These are phyloP conservation scores for Pyrenopolyporus hunteri DNA, from an alignment of 495 filamentous ascomycete genomes.

Conservation along the genomic window DNA sequence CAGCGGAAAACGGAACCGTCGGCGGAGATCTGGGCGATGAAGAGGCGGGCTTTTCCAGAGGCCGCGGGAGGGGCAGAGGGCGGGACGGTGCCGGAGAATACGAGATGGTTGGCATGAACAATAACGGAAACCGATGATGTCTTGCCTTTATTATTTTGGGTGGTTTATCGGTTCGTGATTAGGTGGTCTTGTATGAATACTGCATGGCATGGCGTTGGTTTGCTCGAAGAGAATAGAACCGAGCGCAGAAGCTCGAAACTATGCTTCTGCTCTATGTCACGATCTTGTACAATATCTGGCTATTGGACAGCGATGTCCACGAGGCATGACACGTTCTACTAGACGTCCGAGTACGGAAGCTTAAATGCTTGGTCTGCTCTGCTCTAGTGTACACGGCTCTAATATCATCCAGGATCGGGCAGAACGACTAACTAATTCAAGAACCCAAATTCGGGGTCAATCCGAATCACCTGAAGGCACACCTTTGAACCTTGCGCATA, in stretches of 20 bases:
- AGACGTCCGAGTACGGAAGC: not conserved
- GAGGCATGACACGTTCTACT: not conserved
- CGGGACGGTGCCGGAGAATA: constrained; percentile 72
- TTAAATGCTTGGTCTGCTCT: not conserved
- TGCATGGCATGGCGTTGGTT: constrained; percentile 34
- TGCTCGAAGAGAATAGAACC: constrained; percentile 16
- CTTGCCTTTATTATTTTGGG: not conserved
- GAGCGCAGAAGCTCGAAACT: not conserved
- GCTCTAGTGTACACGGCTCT: not conserved
- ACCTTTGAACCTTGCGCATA: no score
- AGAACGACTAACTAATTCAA: not conserved
- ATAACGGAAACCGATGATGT: constrained; percentile 17
- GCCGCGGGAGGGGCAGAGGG: constrained; percentile 57
- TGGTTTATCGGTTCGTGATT: not conserved
- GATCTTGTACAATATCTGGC: constrained; percentile 2
- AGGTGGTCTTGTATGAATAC: constrained; percentile 26
- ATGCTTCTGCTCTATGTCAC: not conserved
- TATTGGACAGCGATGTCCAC: not conserved
- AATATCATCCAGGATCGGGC: no score
- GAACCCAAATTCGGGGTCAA: not conserved
- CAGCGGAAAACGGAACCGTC: constrained; percentile 22
- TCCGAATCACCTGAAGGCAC: no score
- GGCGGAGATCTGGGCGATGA: constrained; percentile 46
- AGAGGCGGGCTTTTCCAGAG: constrained; percentile 57
- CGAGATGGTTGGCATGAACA: constrained; percentile 71